A percentile compares a stretch with the other conserved stretches of the same genome.
phyloP scores from a whole-genome alignment of 2,329 filamentous ascomycete genomes.

The Hypoxylon sp. region DNA sequence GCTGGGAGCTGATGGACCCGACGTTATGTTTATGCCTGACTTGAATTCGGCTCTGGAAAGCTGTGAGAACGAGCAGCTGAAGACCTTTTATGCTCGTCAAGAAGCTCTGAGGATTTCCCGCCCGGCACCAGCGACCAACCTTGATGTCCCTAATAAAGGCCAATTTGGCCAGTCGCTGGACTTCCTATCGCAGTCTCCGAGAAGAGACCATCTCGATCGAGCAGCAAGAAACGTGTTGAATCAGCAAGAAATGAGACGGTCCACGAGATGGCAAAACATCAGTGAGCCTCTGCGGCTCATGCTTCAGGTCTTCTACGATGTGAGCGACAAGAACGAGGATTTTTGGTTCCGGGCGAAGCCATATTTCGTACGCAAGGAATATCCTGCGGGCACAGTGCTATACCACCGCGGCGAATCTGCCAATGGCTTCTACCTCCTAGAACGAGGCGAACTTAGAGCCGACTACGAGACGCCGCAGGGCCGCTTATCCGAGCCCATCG shows the following conservation, averaged over 20 bases:
- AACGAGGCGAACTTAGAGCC: slow-evolving; percentile 87
- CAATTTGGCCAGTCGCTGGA: slow-evolving; percentile 52
- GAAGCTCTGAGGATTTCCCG: slow-evolving; percentile 67
- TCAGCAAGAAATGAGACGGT: slow-evolving; percentile 70
- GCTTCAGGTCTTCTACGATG: slow-evolving; percentile 92
- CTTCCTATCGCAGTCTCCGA: slow-evolving; percentile 79
- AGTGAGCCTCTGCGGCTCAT: slow-evolving; percentile 92
- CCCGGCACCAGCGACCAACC: slow-evolving; percentile 57
- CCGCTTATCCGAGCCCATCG: slow-evolving; percentile 88
- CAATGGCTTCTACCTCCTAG: slow-evolving; percentile 89
- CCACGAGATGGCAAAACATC: slow-evolving; percentile 84
- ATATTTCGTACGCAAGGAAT: slow-evolving; percentile 80
- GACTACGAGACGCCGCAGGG: slow-evolving; percentile 95
- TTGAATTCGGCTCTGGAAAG: slow-evolving; percentile 93
- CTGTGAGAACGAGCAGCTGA: slow-evolving; percentile 94
- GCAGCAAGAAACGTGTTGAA: slow-evolving; percentile 82
- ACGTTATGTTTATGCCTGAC: slow-evolving; percentile 85
- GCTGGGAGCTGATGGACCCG: slow-evolving; percentile 77
- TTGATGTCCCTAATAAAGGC: slow-evolving; percentile 62
- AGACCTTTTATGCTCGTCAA: slow-evolving; percentile 79
- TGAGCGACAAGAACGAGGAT: slow-evolving; percentile 88
- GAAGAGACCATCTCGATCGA: slow-evolving; percentile 79
- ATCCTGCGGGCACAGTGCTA: slow-evolving; percentile 76
- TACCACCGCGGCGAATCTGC: slow-evolving; percentile 83
- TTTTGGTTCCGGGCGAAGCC: slow-evolving; percentile 88